Percentiles rank a stretch among this genome's conserved stretches.
These are phyloP conservation scores for Balamuthia mandrillaris DNA, from an alignment of 208 protist genomes.

Conservation along the genomic window DNA sequence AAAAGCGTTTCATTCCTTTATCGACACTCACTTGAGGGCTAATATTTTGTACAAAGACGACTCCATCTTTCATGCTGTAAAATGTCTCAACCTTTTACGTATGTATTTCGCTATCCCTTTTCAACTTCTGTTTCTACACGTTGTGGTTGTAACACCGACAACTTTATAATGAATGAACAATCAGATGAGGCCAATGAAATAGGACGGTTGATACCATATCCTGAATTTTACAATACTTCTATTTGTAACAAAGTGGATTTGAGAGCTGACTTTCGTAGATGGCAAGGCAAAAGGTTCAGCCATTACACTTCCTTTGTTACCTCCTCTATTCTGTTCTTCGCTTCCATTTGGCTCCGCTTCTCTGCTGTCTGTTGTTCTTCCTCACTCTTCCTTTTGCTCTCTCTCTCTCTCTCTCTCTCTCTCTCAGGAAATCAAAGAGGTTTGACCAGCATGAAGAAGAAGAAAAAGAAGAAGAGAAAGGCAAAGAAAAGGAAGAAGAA, in stretches of 20 bases:
- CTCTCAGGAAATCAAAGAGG: too few species aligned
- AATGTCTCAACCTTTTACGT: too few species aligned
- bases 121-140: background rate
- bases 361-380: background rate
- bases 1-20: background rate
- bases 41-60: background rate
- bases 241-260: constrained; percentile 59
- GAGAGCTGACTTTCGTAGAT: constrained; percentile 57
- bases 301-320: too few species aligned
- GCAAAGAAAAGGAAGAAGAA: background rate
- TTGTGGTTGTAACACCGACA: background rate
- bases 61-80: background rate
- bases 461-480: background rate
- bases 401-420: too few species aligned
- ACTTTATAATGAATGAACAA: too few species aligned
- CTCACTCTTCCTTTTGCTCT: too few species aligned
- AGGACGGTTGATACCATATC: background rate
- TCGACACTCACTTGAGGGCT: background rate
- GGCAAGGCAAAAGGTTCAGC: background rate
- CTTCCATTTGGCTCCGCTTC: background rate
- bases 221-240: constrained; percentile 61
- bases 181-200: background rate
- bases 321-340: background rate
- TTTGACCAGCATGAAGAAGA: background rate
- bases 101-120: background rate